phyloP scores from a whole-genome alignment of 1,284 basidiomycete genomes.

The Leccinum subspadiceum region DNA sequence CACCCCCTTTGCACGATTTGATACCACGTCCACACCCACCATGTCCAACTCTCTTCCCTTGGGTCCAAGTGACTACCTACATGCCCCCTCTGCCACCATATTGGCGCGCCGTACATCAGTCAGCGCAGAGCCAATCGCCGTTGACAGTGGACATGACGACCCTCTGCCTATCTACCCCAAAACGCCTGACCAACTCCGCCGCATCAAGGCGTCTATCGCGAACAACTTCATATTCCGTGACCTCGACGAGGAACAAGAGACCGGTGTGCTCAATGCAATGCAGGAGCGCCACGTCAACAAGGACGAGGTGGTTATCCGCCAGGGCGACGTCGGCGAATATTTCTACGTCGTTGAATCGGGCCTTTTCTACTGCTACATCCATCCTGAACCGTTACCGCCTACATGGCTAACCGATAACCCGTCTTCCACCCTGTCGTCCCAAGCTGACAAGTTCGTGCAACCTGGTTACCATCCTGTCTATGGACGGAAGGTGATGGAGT shows the following conservation, averaged over 20 bases:
- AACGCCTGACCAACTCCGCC: conserved; percentile 77
- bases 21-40: conserved; percentile 46
- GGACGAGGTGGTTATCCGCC: conserved; percentile 88
- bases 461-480: conserved; percentile 66
- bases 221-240: conserved; percentile 96
- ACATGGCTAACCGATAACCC: conserved; percentile 47
- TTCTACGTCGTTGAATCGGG: conserved; percentile 98
- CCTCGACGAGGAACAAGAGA: conserved; percentile 94
- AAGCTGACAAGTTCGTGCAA: conserved; percentile 54
- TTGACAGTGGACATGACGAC: conserved; percentile 66
- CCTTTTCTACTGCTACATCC: conserved; percentile 85
- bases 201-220: conserved; percentile 85
- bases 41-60: conserved; percentile 42
- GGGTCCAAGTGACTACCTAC: conserved; percentile 59
- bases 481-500: conserved; percentile 84
- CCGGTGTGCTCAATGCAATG: conserved; percentile 94
- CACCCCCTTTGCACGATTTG: conserved; percentile 52
- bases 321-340: conserved; percentile 96
- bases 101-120: conserved; percentile 92
- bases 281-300: conserved; percentile 76
- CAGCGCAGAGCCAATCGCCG: conserved; percentile 93
- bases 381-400: conserved; percentile 59
- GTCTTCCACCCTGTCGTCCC: conserved; percentile 36
- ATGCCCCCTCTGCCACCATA: conserved; percentile 70
- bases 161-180: conserved; percentile 80